Evolutionary conservation across 208 protist species (phyloP).

Genomic region (Crithidia acanthocephali): DNA sequence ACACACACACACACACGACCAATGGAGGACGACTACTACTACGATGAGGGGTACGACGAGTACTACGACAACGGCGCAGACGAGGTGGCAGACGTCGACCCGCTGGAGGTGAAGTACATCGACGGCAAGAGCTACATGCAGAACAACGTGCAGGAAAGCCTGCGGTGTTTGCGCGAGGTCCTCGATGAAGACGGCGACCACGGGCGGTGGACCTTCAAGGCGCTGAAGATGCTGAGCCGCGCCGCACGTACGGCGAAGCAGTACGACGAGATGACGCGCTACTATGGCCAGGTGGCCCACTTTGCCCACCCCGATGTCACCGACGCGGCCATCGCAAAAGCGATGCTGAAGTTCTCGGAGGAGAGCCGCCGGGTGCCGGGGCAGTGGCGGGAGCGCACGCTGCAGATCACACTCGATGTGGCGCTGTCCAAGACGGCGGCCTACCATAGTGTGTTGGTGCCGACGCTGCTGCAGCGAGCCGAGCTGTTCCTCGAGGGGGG

Average conservation of each 20-base stretch:
- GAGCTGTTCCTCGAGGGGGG: slow-evolving; percentile 20
- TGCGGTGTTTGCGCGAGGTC: slow-evolving; percentile 75
- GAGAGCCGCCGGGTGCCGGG: slow-evolving; percentile 58
- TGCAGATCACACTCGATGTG: slow-evolving; percentile 75
- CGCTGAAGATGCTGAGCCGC: slow-evolving; percentile 93
- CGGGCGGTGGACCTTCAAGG: slow-evolving; percentile 94
- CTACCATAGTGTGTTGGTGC: slow-evolving; percentile 82
- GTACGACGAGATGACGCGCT: slow-evolving; percentile 86
- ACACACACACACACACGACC: neutral
- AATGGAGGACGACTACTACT: slow-evolving; percentile 62
- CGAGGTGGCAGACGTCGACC: slow-evolving; percentile 57
- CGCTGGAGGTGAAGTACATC: slow-evolving; percentile 90
- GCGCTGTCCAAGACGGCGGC: slow-evolving; percentile 43
- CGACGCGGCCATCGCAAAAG: slow-evolving; percentile 46
- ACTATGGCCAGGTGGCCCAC: slow-evolving; percentile 76
- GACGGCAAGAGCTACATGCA: slow-evolving; percentile 84
- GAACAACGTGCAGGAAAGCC: slow-evolving; percentile 67
- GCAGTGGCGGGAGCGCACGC: slow-evolving; percentile 59
- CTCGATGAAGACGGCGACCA: slow-evolving; percentile 78
- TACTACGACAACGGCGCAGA: slow-evolving; percentile 67
- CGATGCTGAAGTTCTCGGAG: slow-evolving; percentile 94
- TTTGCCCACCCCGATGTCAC: slow-evolving; percentile 49
- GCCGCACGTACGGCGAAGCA: slow-evolving; percentile 62
- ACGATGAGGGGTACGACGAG: slow-evolving; percentile 84
- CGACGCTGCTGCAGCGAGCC: slow-evolving; percentile 83